These are phyloP conservation scores for Phaeotremella skinneri DNA, from an alignment of 768 basidiomycete species.

Conservation along the genomic window DNA sequence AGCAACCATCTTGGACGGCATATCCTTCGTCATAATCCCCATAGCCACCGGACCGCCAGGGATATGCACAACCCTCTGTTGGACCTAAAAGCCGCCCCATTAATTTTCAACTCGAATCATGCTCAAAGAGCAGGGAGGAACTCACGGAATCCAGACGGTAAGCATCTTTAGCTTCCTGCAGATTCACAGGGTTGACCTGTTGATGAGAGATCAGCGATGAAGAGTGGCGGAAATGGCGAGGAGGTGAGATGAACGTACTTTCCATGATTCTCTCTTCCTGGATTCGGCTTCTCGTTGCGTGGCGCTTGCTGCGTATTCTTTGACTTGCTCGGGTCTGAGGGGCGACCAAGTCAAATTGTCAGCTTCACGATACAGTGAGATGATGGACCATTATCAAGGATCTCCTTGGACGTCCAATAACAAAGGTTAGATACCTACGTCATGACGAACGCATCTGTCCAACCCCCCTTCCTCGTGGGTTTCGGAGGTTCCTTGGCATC, in stretches of 20 bases:
- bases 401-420: no score
- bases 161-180: constrained; percentile 21
- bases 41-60: background rate
- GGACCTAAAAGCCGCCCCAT: no score
- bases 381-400: no score
- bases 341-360: background rate
- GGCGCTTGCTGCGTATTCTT: background rate
- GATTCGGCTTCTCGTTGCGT: background rate
- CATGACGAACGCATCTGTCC: constrained; percentile 1
- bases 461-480: background rate
- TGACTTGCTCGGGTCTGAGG: background rate
- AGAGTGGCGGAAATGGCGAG: background rate
- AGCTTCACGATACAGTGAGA: no score
- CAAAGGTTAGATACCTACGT: background rate
- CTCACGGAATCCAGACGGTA: constrained; percentile 22
- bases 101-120: background rate
- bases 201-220: background rate
- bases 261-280: background rate
- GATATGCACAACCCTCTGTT: background rate
- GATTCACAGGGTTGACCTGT: constrained; percentile 18
- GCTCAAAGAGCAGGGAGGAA: background rate
- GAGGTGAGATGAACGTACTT: background rate
- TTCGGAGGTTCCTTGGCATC: background rate
- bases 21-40: constrained; percentile 1
- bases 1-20: background rate